Conservation (phyloP, 2,329 filamentous ascomycete species). For the Diaporthe humulicola region DNA sequence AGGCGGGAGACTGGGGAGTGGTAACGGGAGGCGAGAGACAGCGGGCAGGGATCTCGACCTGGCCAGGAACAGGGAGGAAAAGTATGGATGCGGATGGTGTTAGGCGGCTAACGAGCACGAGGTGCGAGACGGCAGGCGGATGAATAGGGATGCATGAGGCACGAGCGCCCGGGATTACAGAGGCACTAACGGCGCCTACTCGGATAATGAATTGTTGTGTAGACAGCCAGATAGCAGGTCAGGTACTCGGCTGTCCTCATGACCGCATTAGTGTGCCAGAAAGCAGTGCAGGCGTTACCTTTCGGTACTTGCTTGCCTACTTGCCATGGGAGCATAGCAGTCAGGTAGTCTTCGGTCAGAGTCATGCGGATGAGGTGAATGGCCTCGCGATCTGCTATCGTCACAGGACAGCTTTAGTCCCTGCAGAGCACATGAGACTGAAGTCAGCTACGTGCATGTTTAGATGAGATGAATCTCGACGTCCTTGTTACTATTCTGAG, state of each 20-base stretch:
- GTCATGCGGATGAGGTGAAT: conserved; percentile 9
- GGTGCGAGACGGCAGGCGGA: conserved; percentile 1
- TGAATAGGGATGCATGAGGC: neutral
- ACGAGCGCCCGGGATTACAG: neutral
- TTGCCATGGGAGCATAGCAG: neutral
- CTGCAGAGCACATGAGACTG: neutral
- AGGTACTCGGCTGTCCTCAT: conserved; percentile 5
- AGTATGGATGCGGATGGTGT: neutral
- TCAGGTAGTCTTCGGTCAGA: neutral
- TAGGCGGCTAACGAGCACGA: conserved; percentile 18
- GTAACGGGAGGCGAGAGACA: neutral
- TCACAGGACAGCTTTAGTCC: conserved; percentile 5
- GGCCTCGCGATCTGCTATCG: neutral
- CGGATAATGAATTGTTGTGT: conserved; percentile 11
- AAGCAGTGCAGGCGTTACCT: neutral
- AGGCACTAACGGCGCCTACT: neutral
- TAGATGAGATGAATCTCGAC: neutral
- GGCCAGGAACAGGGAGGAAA: neutral
- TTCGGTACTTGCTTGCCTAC: neutral
- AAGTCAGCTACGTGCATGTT: neutral
- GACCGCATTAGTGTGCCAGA: neutral
- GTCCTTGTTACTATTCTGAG: neutral
- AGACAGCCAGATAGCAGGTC: no score
- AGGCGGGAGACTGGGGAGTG: neutral
- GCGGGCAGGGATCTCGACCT: neutral